phyloP scores from a whole-genome alignment of 1,284 basidiomycete species.

The Ganoderma boninense region DNA sequence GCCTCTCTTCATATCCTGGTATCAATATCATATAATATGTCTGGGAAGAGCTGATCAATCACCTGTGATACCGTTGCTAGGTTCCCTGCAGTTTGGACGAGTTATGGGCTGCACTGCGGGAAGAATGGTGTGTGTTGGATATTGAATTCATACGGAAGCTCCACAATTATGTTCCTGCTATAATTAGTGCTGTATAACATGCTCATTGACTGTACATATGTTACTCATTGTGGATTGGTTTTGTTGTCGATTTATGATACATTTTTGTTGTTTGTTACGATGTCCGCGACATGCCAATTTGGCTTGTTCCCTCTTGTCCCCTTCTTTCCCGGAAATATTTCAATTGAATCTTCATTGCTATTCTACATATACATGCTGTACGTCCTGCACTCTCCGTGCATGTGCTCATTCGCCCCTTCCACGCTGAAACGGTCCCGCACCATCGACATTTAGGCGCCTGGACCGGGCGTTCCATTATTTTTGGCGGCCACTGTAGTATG shows the following conservation, averaged over 20 bases:
- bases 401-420: not conserved
- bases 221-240: not conserved
- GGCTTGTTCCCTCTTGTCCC: not conserved
- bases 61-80: not conserved
- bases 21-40: constrained; percentile 38
- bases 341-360: too few relatives aligned
- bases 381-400: not conserved
- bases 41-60: not conserved
- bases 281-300: not conserved
- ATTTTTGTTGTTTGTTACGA: not conserved
- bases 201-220: constrained; percentile 2
- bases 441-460: not conserved
- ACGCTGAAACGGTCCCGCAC: not conserved
- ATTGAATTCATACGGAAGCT: constrained; percentile 2
- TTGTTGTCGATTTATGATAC: not conserved
- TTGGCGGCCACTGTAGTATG: not conserved
- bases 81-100: not conserved
- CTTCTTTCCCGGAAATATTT: too few relatives aligned
- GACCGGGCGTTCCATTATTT: not conserved
- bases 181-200: not conserved
- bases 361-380: too few relatives aligned
- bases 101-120: constrained; percentile 8
- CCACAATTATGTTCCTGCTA: not conserved
- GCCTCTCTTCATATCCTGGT: constrained; percentile 48
- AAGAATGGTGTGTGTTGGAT: constrained; percentile 11